A percentile compares a stretch with the other conserved stretches of the same genome.
phyloP scores from a whole-genome alignment of 306 rosid genomes.

The Fagus sylvatica region DNA sequence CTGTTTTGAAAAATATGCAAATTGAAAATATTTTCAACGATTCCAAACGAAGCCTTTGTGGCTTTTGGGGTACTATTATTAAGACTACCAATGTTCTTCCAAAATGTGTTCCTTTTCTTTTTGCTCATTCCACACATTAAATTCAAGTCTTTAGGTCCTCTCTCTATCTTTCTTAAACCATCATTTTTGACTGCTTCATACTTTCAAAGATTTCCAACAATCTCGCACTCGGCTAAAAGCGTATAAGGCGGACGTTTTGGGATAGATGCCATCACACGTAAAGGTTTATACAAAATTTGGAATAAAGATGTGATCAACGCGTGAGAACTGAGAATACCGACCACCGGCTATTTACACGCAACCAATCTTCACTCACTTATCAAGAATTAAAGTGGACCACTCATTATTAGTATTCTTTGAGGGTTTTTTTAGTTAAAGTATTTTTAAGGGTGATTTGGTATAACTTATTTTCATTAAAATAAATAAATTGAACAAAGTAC shows the following conservation, averaged over 20 bases:
- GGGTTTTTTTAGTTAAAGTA: too few species aligned
- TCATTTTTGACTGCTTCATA: not conserved
- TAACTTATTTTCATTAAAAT: too few species aligned
- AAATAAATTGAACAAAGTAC: too few species aligned
- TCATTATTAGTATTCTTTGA: too few species aligned
- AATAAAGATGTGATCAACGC: too few species aligned
- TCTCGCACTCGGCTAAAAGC: not conserved
- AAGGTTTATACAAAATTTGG: not conserved
- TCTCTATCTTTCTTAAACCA: not conserved
- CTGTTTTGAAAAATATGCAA: not conserved
- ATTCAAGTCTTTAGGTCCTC: not conserved
- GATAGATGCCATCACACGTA: slow-evolving; percentile 30
- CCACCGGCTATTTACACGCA: slow-evolving; percentile 1
- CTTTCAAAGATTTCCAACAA: not conserved
- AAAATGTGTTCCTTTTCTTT: not conserved
- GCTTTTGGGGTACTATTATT: not conserved
- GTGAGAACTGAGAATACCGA: not conserved
- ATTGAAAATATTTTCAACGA: not conserved
- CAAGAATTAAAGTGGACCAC: too few species aligned
- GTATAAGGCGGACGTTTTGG: not conserved
- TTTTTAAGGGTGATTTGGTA: too few species aligned
- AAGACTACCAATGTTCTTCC: too few species aligned
- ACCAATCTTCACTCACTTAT: not conserved
- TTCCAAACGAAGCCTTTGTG: slow-evolving; percentile 1
- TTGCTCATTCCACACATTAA: not conserved